Conservation (phyloP, 1,284 basidiomycete genomes). For the Crepidotus sp. region DNA sequence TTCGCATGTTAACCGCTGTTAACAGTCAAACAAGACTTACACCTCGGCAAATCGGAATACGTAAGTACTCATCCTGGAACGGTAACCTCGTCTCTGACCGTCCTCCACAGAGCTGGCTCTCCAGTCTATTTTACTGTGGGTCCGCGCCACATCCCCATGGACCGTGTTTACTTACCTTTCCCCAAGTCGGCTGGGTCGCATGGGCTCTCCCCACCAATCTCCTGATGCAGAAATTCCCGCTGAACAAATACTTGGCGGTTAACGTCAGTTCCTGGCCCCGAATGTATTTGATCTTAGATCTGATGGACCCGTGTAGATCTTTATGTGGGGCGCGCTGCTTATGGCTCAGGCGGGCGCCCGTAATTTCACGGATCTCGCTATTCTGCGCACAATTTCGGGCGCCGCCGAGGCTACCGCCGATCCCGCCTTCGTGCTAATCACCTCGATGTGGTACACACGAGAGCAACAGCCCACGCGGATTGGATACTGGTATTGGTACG, state of each 20-base stretch:
- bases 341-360: conserved; percentile 35
- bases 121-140: conserved; percentile 33
- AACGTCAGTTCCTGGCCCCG: conserved; percentile 21
- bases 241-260: conserved; percentile 34
- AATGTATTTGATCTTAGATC: neutral
- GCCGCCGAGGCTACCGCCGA: conserved; percentile 31
- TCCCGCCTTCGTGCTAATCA: conserved; percentile 29
- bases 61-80: conserved; percentile 9
- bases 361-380: conserved; percentile 32
- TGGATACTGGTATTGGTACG: conserved; percentile 23
- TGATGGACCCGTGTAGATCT: conserved; percentile 23
- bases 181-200: conserved; percentile 31
- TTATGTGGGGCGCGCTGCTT: conserved; percentile 36
- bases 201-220: conserved; percentile 41
- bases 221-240: conserved; percentile 36
- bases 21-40: conserved; percentile 21
- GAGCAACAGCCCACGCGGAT: conserved; percentile 31
- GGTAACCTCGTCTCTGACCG: neutral
- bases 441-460: conserved; percentile 32
- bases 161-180: neutral
- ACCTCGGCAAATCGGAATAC: conserved; percentile 21
- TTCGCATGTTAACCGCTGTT: neutral
- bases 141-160: neutral
- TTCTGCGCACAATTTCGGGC: conserved; percentile 35
- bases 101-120: conserved; percentile 23